A percentile compares a stretch with the other conserved stretches of the same genome.
Conservation (phyloP, 2,329 filamentous ascomycete genomes). For the Verticillium klebahnii region DNA sequence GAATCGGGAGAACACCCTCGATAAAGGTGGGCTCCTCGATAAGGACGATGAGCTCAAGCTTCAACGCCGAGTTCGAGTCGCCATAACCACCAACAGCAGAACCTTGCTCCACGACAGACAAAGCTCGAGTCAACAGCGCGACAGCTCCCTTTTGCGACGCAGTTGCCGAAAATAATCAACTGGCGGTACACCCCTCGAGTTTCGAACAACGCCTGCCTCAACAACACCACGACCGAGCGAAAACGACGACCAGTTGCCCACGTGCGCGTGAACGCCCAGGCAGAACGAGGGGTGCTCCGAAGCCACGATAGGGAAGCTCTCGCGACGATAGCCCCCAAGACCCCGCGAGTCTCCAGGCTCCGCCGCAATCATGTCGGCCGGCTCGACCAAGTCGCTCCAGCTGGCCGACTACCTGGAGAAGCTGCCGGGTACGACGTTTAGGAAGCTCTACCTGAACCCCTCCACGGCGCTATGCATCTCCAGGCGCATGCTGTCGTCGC, state of each 20-base stretch:
- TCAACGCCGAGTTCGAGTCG: background rate
- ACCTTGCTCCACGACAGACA: background rate
- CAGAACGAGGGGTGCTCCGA: background rate
- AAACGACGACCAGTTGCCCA: background rate
- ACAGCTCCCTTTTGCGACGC: background rate
- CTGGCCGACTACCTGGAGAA: conserved; percentile 90
- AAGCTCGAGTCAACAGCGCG: background rate
- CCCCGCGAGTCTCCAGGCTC: background rate
- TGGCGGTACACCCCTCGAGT: too few relatives aligned
- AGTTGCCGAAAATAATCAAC: too few relatives aligned
- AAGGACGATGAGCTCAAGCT: background rate
- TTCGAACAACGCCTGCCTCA: too few relatives aligned
- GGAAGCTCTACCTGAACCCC: conserved; percentile 90
- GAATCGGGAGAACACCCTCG: background rate
- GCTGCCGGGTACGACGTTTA: conserved; percentile 83
- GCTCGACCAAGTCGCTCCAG: conserved; percentile 45
- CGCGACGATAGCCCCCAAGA: conserved; percentile 3
- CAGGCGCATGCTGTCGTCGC: conserved; percentile 89
- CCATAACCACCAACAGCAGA: background rate
- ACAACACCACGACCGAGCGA: too few relatives aligned
- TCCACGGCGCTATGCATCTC: conserved; percentile 95
- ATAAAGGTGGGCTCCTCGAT: background rate
- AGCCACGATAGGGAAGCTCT: background rate
- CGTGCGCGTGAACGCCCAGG: background rate
- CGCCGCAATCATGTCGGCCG: conserved; percentile 38